Evolutionary conservation across 305 asterid genomes (phyloP).

Genomic region (Solanum hybrid): DNA sequence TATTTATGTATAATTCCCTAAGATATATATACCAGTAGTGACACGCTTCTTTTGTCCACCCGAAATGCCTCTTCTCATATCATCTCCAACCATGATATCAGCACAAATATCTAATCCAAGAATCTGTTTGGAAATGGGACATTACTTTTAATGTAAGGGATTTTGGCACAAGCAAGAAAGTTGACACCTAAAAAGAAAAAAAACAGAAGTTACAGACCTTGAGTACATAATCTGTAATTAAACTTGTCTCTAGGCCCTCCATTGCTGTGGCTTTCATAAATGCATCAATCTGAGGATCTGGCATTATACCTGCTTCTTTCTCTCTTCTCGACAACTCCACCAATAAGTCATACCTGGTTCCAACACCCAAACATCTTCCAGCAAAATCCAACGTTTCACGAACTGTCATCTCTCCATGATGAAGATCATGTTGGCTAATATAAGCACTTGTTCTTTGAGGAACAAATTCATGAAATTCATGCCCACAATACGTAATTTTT

Average conservation of each 20-base stretch:
- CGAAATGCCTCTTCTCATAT: constrained; percentile 54
- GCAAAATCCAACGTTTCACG: constrained; percentile 48
- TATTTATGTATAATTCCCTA: neutral
- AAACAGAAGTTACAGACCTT: constrained; percentile 22
- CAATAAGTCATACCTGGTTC: constrained; percentile 41
- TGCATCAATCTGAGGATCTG: constrained; percentile 51
- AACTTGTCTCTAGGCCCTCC: constrained; percentile 38
- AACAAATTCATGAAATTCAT: constrained; percentile 37
- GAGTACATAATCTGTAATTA: constrained; percentile 50
- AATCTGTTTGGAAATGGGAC: constrained; percentile 18
- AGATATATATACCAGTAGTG: constrained; percentile 33
- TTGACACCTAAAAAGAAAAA: neutral
- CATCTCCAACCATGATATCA: constrained; percentile 54
- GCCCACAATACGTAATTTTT: constrained; percentile 48
- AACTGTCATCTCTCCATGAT: constrained; percentile 50
- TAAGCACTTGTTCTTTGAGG: constrained; percentile 77
- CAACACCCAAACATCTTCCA: constrained; percentile 49
- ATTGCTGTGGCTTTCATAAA: constrained; percentile 52
- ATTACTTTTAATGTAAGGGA: neutral
- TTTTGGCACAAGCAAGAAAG: neutral
- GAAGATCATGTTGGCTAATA: constrained; percentile 56
- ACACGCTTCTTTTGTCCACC: constrained; percentile 52
- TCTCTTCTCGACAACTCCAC: constrained; percentile 47
- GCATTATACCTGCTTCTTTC: constrained; percentile 40
- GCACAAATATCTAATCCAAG: constrained; percentile 57